Evolutionary conservation across 345 rosid species (phyloP), one percentile per base, ranked within the genome.

Genomic region (Clarkia xantiana): DNA sequence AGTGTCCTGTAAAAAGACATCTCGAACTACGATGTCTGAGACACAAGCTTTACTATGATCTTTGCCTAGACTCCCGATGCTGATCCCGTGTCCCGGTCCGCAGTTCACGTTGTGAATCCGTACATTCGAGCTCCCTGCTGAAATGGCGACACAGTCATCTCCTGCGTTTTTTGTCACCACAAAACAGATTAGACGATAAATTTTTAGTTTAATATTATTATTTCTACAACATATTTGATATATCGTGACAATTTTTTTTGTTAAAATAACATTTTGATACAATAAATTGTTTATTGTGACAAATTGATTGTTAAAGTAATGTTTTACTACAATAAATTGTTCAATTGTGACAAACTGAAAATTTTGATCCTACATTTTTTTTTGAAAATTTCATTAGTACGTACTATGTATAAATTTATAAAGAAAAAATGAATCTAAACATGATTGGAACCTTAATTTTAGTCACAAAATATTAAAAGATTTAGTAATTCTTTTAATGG

Each of bases 41-140:
- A 89, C 93, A 48, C 93, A 80, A 9, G 95, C 89, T 64, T 76
- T 75, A 41, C 67, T 60, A 55, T 67, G 63, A 42, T 64, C 83
- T 52, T 54, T 78, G 62, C 97, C 95, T 11, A 89, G 74, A 34
- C 89, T 63, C 59, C 93, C 97, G 13, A 89, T 84, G 75, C 95
- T 84, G 47, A 88, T 78, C 34, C 95, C 93, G 54, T 88, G 97
- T 49, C 94, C 97, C 53, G 87, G 90, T 43, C 95, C 97, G 49
- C 94, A 84, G 53, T 71, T 82, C 45, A 84, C 69, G 48, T 78
- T 55, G 41, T 78, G 86, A 48, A 84, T 64, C 59, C 71, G 47
- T 45, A 89, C 65, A 51, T 84, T 73, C 11, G 95, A 82, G 76
- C 85, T 76, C 62, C 94, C 97, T 15, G 87, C 71, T 66, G 82